Conservation (phyloP, 345 rosid genomes). For the Cardamine chenopodiifolia region DNA sequence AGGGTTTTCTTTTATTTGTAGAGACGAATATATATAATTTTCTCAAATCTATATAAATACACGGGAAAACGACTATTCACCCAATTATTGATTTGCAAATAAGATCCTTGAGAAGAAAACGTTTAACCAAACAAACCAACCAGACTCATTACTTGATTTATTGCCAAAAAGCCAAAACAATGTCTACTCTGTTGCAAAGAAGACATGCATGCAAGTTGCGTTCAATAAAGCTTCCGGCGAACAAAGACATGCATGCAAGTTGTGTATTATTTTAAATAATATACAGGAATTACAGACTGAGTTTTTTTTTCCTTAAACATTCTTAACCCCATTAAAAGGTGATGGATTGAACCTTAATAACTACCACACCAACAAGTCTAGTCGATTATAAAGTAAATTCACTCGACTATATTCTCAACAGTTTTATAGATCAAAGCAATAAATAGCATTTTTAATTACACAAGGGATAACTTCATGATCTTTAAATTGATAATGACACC, state of each 20-base stretch:
- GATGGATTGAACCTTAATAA: neutral
- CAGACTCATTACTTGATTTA: neutral
- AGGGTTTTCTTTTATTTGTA: conserved; percentile 1
- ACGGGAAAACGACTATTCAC: conserved; percentile 36
- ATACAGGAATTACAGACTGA: neutral
- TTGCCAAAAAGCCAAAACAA: conserved; percentile 1
- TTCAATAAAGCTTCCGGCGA: neutral
- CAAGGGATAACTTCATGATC: neutral
- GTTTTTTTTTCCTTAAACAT: neutral
- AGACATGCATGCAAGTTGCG: conserved; percentile 32
- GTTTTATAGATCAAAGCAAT: neutral
- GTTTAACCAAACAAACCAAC: conserved; percentile 5
- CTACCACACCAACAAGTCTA: neutral
- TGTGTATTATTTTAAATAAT: neutral
- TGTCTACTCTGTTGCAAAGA: conserved; percentile 17
- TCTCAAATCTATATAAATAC: conserved; percentile 7
- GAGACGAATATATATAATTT: neutral
- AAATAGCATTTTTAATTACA: neutral
- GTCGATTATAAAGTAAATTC: neutral
- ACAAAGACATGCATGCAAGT: conserved; percentile 22
- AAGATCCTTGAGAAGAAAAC: conserved; percentile 13
- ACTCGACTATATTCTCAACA: neutral
- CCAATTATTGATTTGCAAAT: conserved; percentile 22
- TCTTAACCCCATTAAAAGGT: neutral
- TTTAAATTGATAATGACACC: conserved; percentile 13